phyloP scores from a whole-genome alignment of 106 monocot genomes.

The Chionographis japonica region DNA sequence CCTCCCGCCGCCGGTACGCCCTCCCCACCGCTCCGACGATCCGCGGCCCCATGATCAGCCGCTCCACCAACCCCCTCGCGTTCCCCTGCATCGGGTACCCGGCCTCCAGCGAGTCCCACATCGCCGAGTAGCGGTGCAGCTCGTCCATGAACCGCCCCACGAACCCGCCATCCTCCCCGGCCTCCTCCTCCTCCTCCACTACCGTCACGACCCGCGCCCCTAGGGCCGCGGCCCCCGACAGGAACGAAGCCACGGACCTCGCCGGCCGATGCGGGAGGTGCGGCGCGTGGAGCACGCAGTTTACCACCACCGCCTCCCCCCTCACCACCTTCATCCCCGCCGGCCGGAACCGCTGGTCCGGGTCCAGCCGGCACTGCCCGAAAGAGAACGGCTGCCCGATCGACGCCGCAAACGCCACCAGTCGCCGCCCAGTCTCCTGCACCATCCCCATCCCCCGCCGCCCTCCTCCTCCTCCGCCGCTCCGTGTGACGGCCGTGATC shows the following conservation, averaged over 20 bases:
- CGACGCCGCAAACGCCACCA: slow-evolving; percentile 47
- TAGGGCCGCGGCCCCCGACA: slow-evolving; percentile 7
- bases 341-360: slow-evolving; percentile 44
- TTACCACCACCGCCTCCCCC: slow-evolving; percentile 37
- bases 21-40: slow-evolving; percentile 28
- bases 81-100: slow-evolving; percentile 38
- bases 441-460: slow-evolving; percentile 3
- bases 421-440: slow-evolving; percentile 43
- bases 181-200: background rate
- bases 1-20: slow-evolving; percentile 14
- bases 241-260: slow-evolving; percentile 35
- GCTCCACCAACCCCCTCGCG: slow-evolving; percentile 33
- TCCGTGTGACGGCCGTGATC: slow-evolving; percentile 43
- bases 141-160: slow-evolving; percentile 34
- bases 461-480: slow-evolving; percentile 9
- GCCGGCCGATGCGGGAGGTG: slow-evolving; percentile 11
- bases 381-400: slow-evolving; percentile 55
- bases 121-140: slow-evolving; percentile 41
- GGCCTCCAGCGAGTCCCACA: slow-evolving; percentile 41
- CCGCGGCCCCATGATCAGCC: slow-evolving; percentile 29
- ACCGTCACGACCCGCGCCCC: no score
- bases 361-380: slow-evolving; percentile 45
- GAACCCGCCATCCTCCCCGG: slow-evolving; percentile 4
- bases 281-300: slow-evolving; percentile 52
- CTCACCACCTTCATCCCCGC: slow-evolving; percentile 24